Evolutionary conservation across 768 basidiomycete genomes (phyloP), one percentile per base, ranked within the genome.

Genomic region (Chiua virens): DNA sequence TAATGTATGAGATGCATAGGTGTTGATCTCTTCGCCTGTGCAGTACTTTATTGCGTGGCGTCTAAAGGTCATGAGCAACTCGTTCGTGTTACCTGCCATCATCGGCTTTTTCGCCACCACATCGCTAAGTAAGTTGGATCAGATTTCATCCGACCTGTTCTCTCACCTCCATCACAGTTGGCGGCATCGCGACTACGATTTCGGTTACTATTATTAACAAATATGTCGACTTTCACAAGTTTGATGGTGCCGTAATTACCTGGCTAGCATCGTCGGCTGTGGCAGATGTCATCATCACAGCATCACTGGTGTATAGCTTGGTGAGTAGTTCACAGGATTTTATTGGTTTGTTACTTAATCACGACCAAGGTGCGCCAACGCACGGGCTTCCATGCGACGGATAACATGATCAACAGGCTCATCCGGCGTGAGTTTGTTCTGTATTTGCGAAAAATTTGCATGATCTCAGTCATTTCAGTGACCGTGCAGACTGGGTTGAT

Each of bases 41-140:
- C 78, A 80, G 45, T 50, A 73, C 5, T 81, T 80, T 56, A 78
- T 78, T 40, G 75, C 75, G 6, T 75, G 73, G 72, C 64, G 74
- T 21, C 69, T 75, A 17, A 70, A 66, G 27, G 57, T 73, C 13
- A 54, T 76, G 44, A 71, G 66, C 5, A 58, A 54, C 36, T 72
- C 67, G 46, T 52, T 32, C 5, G 42, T 60, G 18, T 38, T 68
- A 8, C 67, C 67, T 22, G 40, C 27, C 9, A 40, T 70, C 27
- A 68, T 75, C 35, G 4, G 20, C 38, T 22, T 52, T 11, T 28
- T 61, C 5, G 50, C 56, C 3, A 8, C 53, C 3, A 17, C 32
- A 0, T 38, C 60, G 7, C 50, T 61, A n/a, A 11, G 60, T 58
- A 14, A 22, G 59, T 47, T 8, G 32, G 14, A 34, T 34, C 15